A percentile compares a stretch with the other conserved stretches of the same genome.
phyloP scores from a whole-genome alignment of 2,329 filamentous ascomycete genomes.

The Pezicula radicicola region DNA sequence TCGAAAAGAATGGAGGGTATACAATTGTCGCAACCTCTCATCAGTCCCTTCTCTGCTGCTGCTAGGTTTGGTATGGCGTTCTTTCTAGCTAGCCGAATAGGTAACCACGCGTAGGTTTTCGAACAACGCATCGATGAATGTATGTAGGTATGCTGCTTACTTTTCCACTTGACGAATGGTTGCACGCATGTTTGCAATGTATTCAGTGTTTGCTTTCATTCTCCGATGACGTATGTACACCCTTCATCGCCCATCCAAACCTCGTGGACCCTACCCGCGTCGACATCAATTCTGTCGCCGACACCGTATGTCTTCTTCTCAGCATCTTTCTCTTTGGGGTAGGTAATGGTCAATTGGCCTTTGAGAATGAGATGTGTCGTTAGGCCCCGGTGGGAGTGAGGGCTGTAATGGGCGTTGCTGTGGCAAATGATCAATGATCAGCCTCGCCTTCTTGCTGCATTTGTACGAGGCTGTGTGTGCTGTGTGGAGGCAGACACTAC shows the following conservation, averaged over 20 bases:
- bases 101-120: no score
- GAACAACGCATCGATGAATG: no score
- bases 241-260: slow-evolving; percentile 66
- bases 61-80: no score
- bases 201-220: slow-evolving; percentile 31
- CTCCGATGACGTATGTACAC: slow-evolving; percentile 66
- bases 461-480: slow-evolving; percentile 5
- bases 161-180: no score
- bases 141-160: no score
- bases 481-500: not conserved
- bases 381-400: slow-evolving; percentile 60
- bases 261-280: slow-evolving; percentile 61
- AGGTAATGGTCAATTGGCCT: slow-evolving; percentile 64
- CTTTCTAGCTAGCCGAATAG: no score
- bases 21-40: no score
- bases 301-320: slow-evolving; percentile 56
- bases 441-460: slow-evolving; percentile 5
- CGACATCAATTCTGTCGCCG: slow-evolving; percentile 64
- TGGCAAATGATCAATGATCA: slow-evolving; percentile 14
- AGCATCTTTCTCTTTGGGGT: slow-evolving; percentile 53
- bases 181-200: no score
- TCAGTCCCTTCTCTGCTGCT: no score
- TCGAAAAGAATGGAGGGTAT: no score
- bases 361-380: slow-evolving; percentile 68
- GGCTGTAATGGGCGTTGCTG: slow-evolving; percentile 66